Percentiles rank a stretch among this genome's conserved stretches.
phyloP scores from a whole-genome alignment of 208 protist genomes.

The Leishmania tropica region DNA sequence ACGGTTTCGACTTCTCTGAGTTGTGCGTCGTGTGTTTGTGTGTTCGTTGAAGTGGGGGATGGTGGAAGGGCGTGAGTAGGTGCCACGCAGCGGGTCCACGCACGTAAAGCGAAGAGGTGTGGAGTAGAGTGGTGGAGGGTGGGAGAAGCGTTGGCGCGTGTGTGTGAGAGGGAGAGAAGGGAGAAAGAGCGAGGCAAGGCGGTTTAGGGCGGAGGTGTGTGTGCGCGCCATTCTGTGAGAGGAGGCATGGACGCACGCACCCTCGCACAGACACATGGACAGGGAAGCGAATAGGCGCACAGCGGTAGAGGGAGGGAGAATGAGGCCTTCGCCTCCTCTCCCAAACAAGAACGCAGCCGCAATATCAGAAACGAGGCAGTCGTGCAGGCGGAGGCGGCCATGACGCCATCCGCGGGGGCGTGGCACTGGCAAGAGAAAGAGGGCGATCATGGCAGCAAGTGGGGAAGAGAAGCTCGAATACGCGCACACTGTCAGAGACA shows the following conservation, averaged over 20 bases:
- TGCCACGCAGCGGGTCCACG: neutral
- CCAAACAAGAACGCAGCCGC: constrained; percentile 40
- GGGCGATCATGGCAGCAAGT: neutral
- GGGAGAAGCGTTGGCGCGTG: neutral
- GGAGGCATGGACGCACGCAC: neutral
- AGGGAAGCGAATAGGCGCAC: constrained; percentile 13
- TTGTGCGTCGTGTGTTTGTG: neutral
- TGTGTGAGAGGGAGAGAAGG: neutral
- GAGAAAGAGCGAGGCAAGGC: neutral
- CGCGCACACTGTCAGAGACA: neutral
- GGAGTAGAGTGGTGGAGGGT: neutral
- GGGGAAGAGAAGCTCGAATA: neutral
- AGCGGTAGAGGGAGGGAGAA: constrained; percentile 59
- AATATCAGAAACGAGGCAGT: constrained; percentile 45
- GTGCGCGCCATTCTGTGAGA: neutral
- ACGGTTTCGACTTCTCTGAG: neutral
- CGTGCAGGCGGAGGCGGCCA: neutral
- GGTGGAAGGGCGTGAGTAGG: neutral
- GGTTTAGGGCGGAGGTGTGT: no score
- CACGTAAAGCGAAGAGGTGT: neutral
- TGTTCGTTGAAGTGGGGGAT: neutral
- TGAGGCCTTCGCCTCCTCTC: neutral
- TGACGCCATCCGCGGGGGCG: neutral
- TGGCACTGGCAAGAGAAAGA: neutral
- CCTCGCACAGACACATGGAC: neutral